These are phyloP conservation scores for Chenopodium quinoa DNA, from an alignment of 148 eudicot species.

Conservation along the genomic window DNA sequence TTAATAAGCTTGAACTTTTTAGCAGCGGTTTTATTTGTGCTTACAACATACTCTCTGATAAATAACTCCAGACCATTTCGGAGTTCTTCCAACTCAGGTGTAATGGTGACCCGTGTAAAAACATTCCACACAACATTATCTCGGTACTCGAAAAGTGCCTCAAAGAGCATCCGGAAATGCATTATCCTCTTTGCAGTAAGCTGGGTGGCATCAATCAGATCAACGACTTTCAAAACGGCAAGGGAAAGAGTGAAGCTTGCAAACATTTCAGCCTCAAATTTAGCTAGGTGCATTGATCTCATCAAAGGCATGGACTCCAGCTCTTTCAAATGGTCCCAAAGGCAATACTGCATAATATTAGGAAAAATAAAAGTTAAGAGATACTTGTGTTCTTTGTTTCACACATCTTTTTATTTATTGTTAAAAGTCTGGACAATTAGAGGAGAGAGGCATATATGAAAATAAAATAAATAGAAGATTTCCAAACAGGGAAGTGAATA, in stretches of 20 bases:
- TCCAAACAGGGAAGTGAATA: too few relatives aligned
- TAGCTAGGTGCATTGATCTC: conserved; percentile 79
- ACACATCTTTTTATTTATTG: background rate
- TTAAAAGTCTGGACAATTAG: too few relatives aligned
- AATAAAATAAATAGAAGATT: too few relatives aligned
- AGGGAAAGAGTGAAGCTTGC: conserved; percentile 72
- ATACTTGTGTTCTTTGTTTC: background rate
- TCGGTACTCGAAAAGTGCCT: conserved; percentile 59
- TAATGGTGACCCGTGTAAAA: conserved; percentile 70
- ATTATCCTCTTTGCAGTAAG: conserved; percentile 64
- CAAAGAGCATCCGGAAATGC: conserved; percentile 85
- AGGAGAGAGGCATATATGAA: too few relatives aligned
- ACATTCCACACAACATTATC: conserved; percentile 73
- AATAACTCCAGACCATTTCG: conserved; percentile 71
- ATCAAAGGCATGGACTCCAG: conserved; percentile 71
- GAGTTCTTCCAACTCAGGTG: conserved; percentile 65
- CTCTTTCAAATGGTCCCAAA: conserved; percentile 92
- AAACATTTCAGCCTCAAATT: conserved; percentile 74
- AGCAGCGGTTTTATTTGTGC: conserved; percentile 33
- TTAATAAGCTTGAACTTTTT: conserved; percentile 62
- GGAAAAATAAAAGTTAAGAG: background rate
- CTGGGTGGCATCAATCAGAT: conserved; percentile 50
- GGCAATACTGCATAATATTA: conserved; percentile 57
- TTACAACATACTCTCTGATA: conserved; percentile 54
- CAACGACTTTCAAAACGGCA: conserved; percentile 65